A percentile compares a stretch with the other conserved stretches of the same genome.
These are phyloP conservation scores for Cylindrodendrum hubeiense DNA, from an alignment of 2,329 filamentous ascomycete genomes.

Conservation along the genomic window DNA sequence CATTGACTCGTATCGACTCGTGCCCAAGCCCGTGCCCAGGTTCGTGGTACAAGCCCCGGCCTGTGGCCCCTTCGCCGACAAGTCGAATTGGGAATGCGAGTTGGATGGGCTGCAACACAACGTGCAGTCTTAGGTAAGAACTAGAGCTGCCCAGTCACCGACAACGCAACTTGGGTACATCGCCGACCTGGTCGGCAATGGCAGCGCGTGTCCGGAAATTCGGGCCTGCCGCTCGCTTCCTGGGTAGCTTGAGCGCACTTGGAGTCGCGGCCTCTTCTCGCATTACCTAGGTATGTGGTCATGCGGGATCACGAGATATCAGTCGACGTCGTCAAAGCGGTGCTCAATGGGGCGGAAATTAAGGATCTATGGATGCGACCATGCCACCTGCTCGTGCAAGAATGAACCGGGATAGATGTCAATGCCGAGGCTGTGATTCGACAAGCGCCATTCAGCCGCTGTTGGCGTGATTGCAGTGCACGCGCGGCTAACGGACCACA, in stretches of 20 bases:
- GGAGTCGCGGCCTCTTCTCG: background rate
- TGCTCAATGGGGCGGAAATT: slow-evolving; percentile 15
- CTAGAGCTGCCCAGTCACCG: slow-evolving; percentile 29
- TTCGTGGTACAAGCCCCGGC: slow-evolving; percentile 21
- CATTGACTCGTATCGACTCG: slow-evolving; percentile 40
- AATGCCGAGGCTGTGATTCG: background rate
- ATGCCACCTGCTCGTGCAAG: background rate
- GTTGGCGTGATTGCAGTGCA: background rate
- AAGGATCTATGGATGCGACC: slow-evolving; percentile 3
- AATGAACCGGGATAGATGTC: background rate
- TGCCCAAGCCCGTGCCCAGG: slow-evolving; percentile 23
- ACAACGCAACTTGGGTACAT: slow-evolving; percentile 15
- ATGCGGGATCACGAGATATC: slow-evolving; percentile 12
- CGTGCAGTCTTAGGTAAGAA: slow-evolving; percentile 38
- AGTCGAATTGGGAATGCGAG: slow-evolving; percentile 17
- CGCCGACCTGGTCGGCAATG: slow-evolving; percentile 12
- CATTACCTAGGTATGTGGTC: no score
- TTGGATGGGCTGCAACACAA: slow-evolving; percentile 29
- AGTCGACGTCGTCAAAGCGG: slow-evolving; percentile 1
- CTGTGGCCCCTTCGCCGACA: slow-evolving; percentile 8
- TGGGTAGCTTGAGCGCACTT: background rate
- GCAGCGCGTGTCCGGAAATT: slow-evolving; percentile 3
- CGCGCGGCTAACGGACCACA: background rate
- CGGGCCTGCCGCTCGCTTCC: slow-evolving; percentile 4
- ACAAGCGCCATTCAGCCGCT: background rate